phyloP scores from a whole-genome alignment of 192 early-diverging fungal species.

The Cetraspora pellucida region DNA sequence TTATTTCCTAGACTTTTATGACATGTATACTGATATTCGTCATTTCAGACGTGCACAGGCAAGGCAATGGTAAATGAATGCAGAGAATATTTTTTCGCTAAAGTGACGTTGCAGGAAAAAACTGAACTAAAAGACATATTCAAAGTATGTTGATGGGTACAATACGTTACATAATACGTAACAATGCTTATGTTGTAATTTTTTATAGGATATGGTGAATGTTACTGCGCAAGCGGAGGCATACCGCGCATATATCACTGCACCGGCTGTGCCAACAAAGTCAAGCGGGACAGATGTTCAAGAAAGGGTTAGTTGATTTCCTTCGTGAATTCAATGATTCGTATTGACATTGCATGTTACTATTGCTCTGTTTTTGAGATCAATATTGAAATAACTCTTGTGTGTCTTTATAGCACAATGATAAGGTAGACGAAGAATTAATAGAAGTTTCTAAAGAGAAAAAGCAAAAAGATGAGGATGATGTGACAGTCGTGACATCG shows the following conservation, averaged over 20 bases:
- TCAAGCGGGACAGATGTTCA: neutral
- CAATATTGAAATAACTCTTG: slow-evolving; percentile 19
- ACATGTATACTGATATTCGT: slow-evolving; percentile 19
- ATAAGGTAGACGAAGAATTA: slow-evolving; percentile 16
- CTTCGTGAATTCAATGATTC: slow-evolving; percentile 19
- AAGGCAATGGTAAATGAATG: slow-evolving; percentile 11
- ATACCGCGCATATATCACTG: slow-evolving; percentile 22
- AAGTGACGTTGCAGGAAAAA: slow-evolving; percentile 19
- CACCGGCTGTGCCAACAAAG: slow-evolving; percentile 12
- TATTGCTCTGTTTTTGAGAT: slow-evolving; percentile 21
- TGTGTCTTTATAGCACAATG: slow-evolving; percentile 18
- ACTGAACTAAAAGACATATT: slow-evolving; percentile 20
- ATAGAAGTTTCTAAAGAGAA: slow-evolving; percentile 7
- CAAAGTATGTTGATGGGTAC: slow-evolving; percentile 20
- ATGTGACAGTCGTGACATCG: slow-evolving; percentile 23
- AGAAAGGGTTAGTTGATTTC: slow-evolving; percentile 21
- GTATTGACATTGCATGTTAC: slow-evolving; percentile 17
- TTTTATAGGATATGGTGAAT: slow-evolving; percentile 19
- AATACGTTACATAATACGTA: slow-evolving; percentile 19
- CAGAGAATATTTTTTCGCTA: slow-evolving; percentile 17
- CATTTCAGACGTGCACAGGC: slow-evolving; percentile 16
- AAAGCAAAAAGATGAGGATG: slow-evolving; percentile 21
- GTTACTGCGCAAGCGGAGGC: slow-evolving; percentile 19
- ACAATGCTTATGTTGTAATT: slow-evolving; percentile 1
- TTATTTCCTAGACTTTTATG: slow-evolving; percentile 20